A percentile compares a stretch with the other conserved stretches of the same genome.
These are phyloP conservation scores for Phytophthora pluvialis DNA, from an alignment of 352 stramenopile genomes.

Conservation along the genomic window DNA sequence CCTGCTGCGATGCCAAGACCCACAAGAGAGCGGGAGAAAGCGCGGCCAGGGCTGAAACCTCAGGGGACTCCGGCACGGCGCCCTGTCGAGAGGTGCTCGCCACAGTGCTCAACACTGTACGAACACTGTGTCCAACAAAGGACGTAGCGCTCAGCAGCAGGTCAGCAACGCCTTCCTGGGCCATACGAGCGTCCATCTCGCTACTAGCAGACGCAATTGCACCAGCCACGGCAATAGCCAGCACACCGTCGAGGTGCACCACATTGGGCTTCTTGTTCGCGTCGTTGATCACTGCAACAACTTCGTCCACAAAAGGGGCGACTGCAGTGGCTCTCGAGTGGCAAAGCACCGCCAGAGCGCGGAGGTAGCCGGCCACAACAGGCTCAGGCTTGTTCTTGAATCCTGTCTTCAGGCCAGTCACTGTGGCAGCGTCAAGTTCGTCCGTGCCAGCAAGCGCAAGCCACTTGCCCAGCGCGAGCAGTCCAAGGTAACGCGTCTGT, in stretches of 20 bases:
- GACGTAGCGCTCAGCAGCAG: slow-evolving; percentile 52
- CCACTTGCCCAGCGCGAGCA: slow-evolving; percentile 82
- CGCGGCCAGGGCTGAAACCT: slow-evolving; percentile 63
- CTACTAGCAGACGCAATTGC: slow-evolving; percentile 63
- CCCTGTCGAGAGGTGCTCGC: slow-evolving; percentile 25
- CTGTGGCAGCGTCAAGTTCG: slow-evolving; percentile 49
- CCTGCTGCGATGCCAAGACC: slow-evolving; percentile 73
- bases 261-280: slow-evolving; percentile 83
- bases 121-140: slow-evolving; percentile 61
- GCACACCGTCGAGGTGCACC: slow-evolving; percentile 74
- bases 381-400: slow-evolving; percentile 79
- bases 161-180: slow-evolving; percentile 51
- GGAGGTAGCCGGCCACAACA: slow-evolving; percentile 72
- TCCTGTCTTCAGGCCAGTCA: slow-evolving; percentile 53
- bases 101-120: slow-evolving; percentile 42
- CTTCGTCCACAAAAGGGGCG: slow-evolving; percentile 51
- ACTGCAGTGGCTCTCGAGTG: slow-evolving; percentile 34
- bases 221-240: slow-evolving; percentile 70
- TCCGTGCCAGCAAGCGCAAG: slow-evolving; percentile 56
- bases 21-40: slow-evolving; percentile 64
- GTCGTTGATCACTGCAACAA: slow-evolving; percentile 65
- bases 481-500: slow-evolving; percentile 70
- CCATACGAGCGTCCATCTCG: slow-evolving; percentile 64
- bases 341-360: slow-evolving; percentile 58
- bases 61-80: slow-evolving; percentile 43